These are phyloP conservation scores for Suillus subluteus DNA, from an alignment of 768 basidiomycete species.

Conservation along the genomic window DNA sequence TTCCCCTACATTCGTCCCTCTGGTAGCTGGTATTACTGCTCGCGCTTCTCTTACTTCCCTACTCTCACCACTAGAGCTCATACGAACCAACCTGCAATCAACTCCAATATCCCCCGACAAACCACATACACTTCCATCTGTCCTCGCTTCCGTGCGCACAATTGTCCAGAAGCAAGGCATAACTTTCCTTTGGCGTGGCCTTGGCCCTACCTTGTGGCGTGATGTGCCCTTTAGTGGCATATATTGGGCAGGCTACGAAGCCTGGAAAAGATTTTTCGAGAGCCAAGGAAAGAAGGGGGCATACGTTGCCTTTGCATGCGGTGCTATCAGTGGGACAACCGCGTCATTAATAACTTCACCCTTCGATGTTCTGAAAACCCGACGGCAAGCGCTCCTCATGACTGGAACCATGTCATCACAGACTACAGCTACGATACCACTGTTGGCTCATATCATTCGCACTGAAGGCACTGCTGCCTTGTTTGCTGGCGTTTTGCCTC, in stretches of 20 bases:
- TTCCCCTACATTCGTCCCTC: conserved; percentile 59
- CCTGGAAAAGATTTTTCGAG: conserved; percentile 67
- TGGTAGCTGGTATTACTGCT: conserved; percentile 82
- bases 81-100: conserved; percentile 93
- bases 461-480: conserved; percentile 81
- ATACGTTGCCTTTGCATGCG: conserved; percentile 83
- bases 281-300: conserved; percentile 58
- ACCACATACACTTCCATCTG: conserved; percentile 79
- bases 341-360: conserved; percentile 92
- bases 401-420: conserved; percentile 44
- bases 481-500: conserved; percentile 84
- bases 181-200: conserved; percentile 82
- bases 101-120: conserved; percentile 71
- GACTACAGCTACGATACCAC: conserved; percentile 56
- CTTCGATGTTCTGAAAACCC: conserved; percentile 96
- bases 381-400: conserved; percentile 85
- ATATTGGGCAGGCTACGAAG: conserved; percentile 96
- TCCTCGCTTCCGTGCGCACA: conserved; percentile 61
- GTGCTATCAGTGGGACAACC: conserved; percentile 83
- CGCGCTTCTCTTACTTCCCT: conserved; percentile 79
- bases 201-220: conserved; percentile 92
- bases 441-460: conserved; percentile 69
- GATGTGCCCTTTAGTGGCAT: conserved; percentile 97
- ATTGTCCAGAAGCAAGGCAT: conserved; percentile 69
- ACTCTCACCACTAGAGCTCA: conserved; percentile 86